Evolutionary conservation across 192 early-diverging fungal genomes (phyloP), one percentile per base, ranked within the genome.

Genomic region (Coemansia sp.): DNA sequence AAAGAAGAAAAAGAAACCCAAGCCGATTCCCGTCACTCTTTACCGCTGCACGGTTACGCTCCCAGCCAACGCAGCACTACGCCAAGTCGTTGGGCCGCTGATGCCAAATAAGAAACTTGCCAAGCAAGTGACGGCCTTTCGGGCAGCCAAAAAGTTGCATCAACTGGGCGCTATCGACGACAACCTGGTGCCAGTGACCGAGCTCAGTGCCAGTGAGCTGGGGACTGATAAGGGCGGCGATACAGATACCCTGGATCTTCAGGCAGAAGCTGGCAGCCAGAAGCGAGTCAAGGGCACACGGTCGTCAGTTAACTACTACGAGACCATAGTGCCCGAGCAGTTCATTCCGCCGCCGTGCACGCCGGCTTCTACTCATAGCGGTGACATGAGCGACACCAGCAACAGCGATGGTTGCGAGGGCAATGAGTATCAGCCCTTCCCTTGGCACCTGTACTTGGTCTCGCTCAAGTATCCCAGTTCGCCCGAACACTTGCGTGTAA

Each of bases 91-190:
- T 11, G 88, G 87, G 0, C 86, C 88, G 29, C 69, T 75, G 6
- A 77, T 87, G 68, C 73, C 84, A 3, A 90, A 86, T 64, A 90
- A 90, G 55, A 67, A 41, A 31, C 69, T 87, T 39, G 93, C 95
- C 8, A 92, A 89, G 74, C 89, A 91, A 57, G 68, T 86, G 2
- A 89, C 88, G 0, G 90, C 93, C 0, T 88, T 93, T 44, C 88
- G 93, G 36, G 81, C 89, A 0, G 89, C 94, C 46, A 89, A 90
- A 62, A 69, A 86, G 68, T 84, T 98, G 12, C 91, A 95, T 70
- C 68, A 79, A 22, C 62, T 83, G 0, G 88, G 88, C 2, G 90
- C 87, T 3, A 81, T 98, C n/a, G 87, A 93, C 67, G 91, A 96
- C 49, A 76, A 90, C 43, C 82, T 98, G 13, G 49, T 87, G 9